Percentiles rank a stretch among this genome's conserved stretches.
Conservation (phyloP, 31 red algal species). For the Odonthalia washingtoniensis region DNA sequence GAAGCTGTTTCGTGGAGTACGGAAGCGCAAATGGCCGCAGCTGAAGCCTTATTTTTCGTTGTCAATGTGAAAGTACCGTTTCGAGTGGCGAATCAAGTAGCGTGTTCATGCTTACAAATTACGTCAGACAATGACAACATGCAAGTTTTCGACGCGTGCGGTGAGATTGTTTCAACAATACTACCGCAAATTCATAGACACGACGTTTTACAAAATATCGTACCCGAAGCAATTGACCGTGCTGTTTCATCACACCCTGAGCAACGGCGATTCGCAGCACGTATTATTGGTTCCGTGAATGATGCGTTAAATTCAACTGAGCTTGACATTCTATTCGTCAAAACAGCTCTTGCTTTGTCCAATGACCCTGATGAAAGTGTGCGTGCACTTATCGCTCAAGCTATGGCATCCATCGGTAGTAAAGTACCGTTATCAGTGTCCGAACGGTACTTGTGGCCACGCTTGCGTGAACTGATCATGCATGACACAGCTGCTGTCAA, state of each 20-base stretch:
- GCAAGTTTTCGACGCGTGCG: slow-evolving; percentile 75
- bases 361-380: slow-evolving; percentile 54
- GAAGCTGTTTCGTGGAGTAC: no score
- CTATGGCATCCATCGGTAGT: slow-evolving; percentile 49
- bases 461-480: slow-evolving; percentile 47
- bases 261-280: slow-evolving; percentile 67
- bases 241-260: slow-evolving; percentile 31
- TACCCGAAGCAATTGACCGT: slow-evolving; percentile 65
- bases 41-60: no score
- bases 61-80: no score
- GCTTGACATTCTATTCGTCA: slow-evolving; percentile 62
- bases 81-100: no score
- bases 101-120: slow-evolving; percentile 44
- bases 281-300: slow-evolving; percentile 74
- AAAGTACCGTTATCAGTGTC: slow-evolving; percentile 53
- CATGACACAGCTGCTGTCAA: no score
- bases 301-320: slow-evolving; percentile 40
- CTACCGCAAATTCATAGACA: slow-evolving; percentile 62
- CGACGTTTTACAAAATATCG: slow-evolving; percentile 64
- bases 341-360: slow-evolving; percentile 41
- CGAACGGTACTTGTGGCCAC: slow-evolving; percentile 61
- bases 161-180: slow-evolving; percentile 77
- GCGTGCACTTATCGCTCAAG: slow-evolving; percentile 74
- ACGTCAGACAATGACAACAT: slow-evolving; percentile 25
- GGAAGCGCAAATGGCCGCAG: no score